Base-by-base conservation (phyloP, 257 asterid genomes). In the Salvia hispanica region DNA sequence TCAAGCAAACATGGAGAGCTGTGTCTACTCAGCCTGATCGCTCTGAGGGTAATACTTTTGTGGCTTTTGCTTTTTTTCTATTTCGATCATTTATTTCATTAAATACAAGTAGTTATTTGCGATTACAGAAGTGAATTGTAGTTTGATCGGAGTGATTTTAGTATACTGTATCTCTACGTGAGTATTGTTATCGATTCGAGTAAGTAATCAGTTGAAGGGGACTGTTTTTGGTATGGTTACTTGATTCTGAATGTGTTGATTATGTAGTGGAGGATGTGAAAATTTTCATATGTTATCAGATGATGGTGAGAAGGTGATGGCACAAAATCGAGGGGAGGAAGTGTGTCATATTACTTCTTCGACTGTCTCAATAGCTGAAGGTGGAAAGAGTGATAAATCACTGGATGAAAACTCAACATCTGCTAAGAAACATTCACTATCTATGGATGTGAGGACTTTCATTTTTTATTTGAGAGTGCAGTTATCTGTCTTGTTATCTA, bases 1-100 rank as follows among this genome's bases (percentile, higher is more conserved):
- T 72, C 2, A 67, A 80, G 12, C 81, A 69, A 64, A 67, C 71
- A 70, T 81, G 95, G 95, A 80, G 91, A 74, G 81, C 78, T 21
- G 81, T 86, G 58, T 81, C 89, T 48, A 80, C 85, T 46, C 89
- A 74, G 42, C 72, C 91, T 55, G 71, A 71, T 81, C 45, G 40
- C 34, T 34, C 37, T 57, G 77, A 74, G 60, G 83, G 95, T 82
- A 69, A 52, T 34, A 12, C 34, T 34, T 15, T 12, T 74, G 25
- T 45, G 10, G 10, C n/a, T 33, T 59, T 56, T 18, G 33, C 33
- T 3, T 21, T 31, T 46, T 72, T 51, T 44, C 43, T 9, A 21
- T 62, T 54, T 56, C 67, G 21, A 5, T 58, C 33, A 31, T 15
- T 33, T 43, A 25, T 25, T 10, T 5, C 56, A n/a, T 33, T 42